Evolutionary conservation across 257 asterid genomes (phyloP), one percentile per base, ranked within the genome.

Genomic region (Perilla frutescens): DNA sequence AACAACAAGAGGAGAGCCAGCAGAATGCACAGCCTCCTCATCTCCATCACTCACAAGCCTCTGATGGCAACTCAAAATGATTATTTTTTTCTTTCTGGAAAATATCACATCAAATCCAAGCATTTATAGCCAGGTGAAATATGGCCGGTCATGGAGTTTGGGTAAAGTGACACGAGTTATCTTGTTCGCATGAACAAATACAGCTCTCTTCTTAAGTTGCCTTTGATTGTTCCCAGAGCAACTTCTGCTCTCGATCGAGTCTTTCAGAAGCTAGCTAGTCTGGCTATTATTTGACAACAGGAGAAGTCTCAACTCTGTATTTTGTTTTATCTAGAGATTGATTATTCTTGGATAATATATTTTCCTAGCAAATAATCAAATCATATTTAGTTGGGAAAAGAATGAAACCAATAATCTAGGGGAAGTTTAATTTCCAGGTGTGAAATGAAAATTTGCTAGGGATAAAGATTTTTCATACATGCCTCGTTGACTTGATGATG

Each of bases 1-100:
- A 83, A 72, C 66, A 89, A 51, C 6, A 87, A 34, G 61, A 87
- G 80, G 61, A 76, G 36, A 62, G 80, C 75, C 61, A 74, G 51
- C 26, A 77, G 8, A 47, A 78, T 4, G 72, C 68, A 62, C 37
- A 81, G 72, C 84, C 73, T 85, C 72, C 72, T 89, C 15, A 60
- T 47, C 36, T 68, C 88, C 92, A 86, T 88, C 40, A 61, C 37
- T 15, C 39, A 11, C 13, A n/a, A 56, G 8, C 37, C 50, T 63
- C 51, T 53, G 44, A 11, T 10, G 57, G 58, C 55, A 58, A 40
- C 61, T 62, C 69, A 4, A 40, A 32, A 12, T 2, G 39, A 3
- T 36, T 32, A 40, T 34, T 50, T 8, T 51, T 11, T 12, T 49
- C 2, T 9, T 4, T 8, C 5, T 62, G 45, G 54, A 26, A 1